phyloP scores from a whole-genome alignment of 441 rosid genomes.

The Adansonia madagascariensis region DNA sequence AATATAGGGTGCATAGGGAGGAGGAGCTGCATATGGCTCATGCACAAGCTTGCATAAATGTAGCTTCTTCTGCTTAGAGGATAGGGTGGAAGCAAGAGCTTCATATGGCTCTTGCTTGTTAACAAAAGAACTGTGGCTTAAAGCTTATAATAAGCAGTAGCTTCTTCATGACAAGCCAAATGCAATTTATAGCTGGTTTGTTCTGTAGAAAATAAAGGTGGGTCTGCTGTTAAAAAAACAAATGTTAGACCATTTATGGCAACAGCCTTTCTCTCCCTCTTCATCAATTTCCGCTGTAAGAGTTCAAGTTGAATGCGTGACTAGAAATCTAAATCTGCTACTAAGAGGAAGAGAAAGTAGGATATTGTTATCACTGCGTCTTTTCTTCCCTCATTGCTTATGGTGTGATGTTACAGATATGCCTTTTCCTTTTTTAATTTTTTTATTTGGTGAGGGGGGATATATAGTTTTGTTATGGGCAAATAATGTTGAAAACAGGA shows the following conservation, averaged over 20 bases:
- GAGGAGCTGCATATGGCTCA: constrained; percentile 12
- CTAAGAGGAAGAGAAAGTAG: not conserved
- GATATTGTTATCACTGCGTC: not conserved
- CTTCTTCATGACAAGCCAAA: not conserved
- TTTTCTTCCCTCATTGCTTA: not conserved
- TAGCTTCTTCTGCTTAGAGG: not conserved
- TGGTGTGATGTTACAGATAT: not conserved
- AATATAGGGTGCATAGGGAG: not conserved
- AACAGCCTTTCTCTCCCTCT: not conserved
- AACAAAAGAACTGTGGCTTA: not conserved
- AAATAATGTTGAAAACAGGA: not conserved
- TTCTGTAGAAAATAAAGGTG: not conserved
- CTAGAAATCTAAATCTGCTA: not conserved
- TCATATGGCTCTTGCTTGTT: not conserved
- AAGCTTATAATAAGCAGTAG: constrained; percentile 6
- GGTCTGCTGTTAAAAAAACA: not conserved
- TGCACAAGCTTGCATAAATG: constrained; percentile 4
- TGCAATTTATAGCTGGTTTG: not conserved
- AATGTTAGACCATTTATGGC: not conserved
- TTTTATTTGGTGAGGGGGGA: not conserved
- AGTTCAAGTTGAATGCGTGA: not conserved
- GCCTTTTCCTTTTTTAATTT: not conserved
- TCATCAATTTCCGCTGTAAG: not conserved
- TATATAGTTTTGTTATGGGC: not conserved
- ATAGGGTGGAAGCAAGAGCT: not conserved